These are phyloP conservation scores for Blastomyces gilchristii DNA, from an alignment of 2,329 filamentous ascomycete genomes.

Conservation along the genomic window DNA sequence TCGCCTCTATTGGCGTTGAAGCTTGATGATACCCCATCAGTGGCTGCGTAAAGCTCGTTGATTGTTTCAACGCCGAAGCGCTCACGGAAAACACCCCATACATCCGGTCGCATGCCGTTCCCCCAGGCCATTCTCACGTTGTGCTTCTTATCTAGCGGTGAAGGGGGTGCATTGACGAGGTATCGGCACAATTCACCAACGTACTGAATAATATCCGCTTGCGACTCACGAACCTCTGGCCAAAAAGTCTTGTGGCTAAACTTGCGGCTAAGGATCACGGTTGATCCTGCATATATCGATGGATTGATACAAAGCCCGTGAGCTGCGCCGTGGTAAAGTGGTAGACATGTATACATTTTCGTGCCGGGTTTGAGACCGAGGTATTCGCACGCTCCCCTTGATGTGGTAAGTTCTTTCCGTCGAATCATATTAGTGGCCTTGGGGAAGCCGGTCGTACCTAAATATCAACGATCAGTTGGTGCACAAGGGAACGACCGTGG, in stretches of 20 bases:
- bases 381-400: slow-evolving; percentile 25
- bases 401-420: not conserved
- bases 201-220: slow-evolving; percentile 36
- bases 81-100: slow-evolving; percentile 32
- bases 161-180: slow-evolving; percentile 36
- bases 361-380: slow-evolving; percentile 18
- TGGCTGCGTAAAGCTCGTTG: slow-evolving; percentile 32
- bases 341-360: slow-evolving; percentile 39
- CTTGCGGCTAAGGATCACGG: slow-evolving; percentile 37
- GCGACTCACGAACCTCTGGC: slow-evolving; percentile 36
- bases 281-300: slow-evolving; percentile 32
- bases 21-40: slow-evolving; percentile 22
- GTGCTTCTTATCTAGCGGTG: slow-evolving; percentile 38
- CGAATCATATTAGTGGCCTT: slow-evolving; percentile 16
- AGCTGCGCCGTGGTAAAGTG: slow-evolving; percentile 42
- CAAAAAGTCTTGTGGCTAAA: slow-evolving; percentile 40
- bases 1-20: slow-evolving; percentile 7
- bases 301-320: slow-evolving; percentile 36
- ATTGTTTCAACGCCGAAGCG: slow-evolving; percentile 32
- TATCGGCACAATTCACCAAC: slow-evolving; percentile 43
- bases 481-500: not conserved
- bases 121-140: slow-evolving; percentile 37
- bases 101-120: slow-evolving; percentile 35
- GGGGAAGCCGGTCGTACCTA: slow-evolving; percentile 18
- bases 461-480: not conserved